Evolutionary conservation across 2,329 filamentous ascomycete genomes (phyloP).

Genomic region (Gnomoniopsis smithogilvyi): DNA sequence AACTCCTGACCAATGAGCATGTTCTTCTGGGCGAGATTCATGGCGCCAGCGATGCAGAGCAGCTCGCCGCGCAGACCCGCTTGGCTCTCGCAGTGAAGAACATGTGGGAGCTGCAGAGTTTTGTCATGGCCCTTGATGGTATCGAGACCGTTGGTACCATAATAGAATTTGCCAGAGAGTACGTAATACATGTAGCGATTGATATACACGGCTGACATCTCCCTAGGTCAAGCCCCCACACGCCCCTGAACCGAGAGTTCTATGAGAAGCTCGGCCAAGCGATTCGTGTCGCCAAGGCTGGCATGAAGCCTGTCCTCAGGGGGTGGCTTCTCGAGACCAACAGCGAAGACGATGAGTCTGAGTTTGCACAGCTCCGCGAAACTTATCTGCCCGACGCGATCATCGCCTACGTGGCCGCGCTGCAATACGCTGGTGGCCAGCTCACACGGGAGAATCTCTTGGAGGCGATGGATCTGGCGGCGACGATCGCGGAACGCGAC

Average conservation of each 20-base stretch:
- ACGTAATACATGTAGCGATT: conserved; percentile 26
- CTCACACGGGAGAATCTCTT: conserved; percentile 74
- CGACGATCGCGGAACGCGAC: conserved; percentile 67
- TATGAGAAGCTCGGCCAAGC: conserved; percentile 52
- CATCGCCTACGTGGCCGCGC: conserved; percentile 75
- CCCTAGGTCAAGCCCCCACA: conserved; percentile 28
- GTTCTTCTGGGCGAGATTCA: conserved; percentile 12
- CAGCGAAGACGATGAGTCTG: conserved; percentile 59
- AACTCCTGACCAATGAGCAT: conserved; percentile 26
- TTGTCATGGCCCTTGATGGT: conserved; percentile 63
- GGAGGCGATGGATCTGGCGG: conserved; percentile 83
- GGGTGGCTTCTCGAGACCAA: conserved; percentile 59
- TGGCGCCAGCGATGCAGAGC: conserved; percentile 30
- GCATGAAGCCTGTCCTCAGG: conserved; percentile 59
- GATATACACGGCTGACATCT: conserved; percentile 25
- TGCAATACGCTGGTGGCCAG: conserved; percentile 74
- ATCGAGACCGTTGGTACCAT: conserved; percentile 64
- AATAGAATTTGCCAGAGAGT: conserved; percentile 51
- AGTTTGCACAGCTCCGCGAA: conserved; percentile 64
- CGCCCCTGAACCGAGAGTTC: conserved; percentile 42
- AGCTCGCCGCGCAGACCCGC: conserved; percentile 48
- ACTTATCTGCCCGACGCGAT: conserved; percentile 83
- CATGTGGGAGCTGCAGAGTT: conserved; percentile 65
- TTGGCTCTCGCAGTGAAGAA: conserved; percentile 29
- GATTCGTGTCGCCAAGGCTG: conserved; percentile 52